Conservation (phyloP, 2,329 filamentous ascomycete species). For the Cercospora beticola region DNA sequence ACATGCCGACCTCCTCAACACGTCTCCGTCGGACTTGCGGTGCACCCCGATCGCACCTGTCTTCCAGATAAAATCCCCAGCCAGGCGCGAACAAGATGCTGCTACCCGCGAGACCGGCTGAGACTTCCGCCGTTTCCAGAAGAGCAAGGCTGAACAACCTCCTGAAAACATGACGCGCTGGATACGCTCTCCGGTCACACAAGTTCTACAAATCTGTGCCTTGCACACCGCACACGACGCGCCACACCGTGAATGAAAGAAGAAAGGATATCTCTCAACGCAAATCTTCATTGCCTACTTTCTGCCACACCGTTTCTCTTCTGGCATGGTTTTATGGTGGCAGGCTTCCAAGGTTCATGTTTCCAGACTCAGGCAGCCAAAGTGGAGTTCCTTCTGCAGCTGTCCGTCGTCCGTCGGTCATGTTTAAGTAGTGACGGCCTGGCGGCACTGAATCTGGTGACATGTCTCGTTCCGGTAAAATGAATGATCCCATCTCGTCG, state of each 20-base stretch:
- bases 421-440: conserved; percentile 4
- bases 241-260: conserved; percentile 1
- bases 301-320: neutral
- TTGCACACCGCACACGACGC: neutral
- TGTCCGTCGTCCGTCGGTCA: conserved; percentile 2
- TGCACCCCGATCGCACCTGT: neutral
- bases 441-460: conserved; percentile 3
- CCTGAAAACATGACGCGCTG: neutral
- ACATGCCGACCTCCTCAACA: neutral
- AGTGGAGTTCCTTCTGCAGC: conserved; percentile 10
- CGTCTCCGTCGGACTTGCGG: neutral
- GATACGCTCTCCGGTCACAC: neutral
- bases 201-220: neutral
- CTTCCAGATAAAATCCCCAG: neutral
- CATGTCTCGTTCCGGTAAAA: conserved; percentile 8
- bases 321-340: neutral
- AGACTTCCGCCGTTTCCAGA: conserved; percentile 14
- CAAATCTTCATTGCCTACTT: neutral
- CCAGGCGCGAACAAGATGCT: neutral
- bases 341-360: neutral
- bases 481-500: conserved; percentile 2
- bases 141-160: conserved; percentile 3
- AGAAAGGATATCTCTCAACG: neutral
- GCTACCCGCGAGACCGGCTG: conserved; percentile 15
- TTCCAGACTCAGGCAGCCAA: conserved; percentile 2